Base-by-base conservation (phyloP, 139 green algal species). In the Pseudopediastrum boryanum region DNA sequence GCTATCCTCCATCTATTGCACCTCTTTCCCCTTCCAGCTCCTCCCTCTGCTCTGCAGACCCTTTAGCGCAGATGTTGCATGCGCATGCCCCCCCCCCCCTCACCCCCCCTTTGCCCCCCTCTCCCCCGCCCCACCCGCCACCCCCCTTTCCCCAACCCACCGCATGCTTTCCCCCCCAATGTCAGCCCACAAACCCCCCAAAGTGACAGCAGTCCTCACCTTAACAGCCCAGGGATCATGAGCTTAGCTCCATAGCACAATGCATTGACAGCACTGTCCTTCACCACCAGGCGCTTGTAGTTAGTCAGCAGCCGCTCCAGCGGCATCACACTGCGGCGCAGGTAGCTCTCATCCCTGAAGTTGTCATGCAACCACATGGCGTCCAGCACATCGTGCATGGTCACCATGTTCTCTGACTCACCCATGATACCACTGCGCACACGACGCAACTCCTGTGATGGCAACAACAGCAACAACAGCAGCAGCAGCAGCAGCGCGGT, bases 161-260 rank as follows among this genome's bases (percentile, higher is more conserved):
- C n/a, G n/a, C n/a, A n/a, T n/a, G n/a, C n/a, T n/a, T n/a, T n/a
- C n/a, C n/a, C n/a, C n/a, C n/a, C n/a, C n/a, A n/a, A n/a, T n/a
- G n/a, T n/a, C n/a, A n/a, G n/a, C n/a, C n/a, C n/a, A n/a, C n/a
- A n/a, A n/a, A n/a, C n/a, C n/a, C n/a, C n/a, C n/a, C n/a, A n/a
- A n/a, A n/a, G n/a, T n/a, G n/a, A n/a, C n/a, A n/a, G n/a, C n/a
- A n/a, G 76, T 71, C 94, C 93, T 73, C 90, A 98, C 52, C 94
- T 86, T 77, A 99, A 88, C 76, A 99, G 82, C 25, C 96, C 96
- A 0, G 95, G 90, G 51, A 99, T 91, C 96, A 99, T 99, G 62
- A 99, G 89, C 87, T 99, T 99, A 64, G 96, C 96, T 38, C 96
- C 96, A 74, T 99, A 99, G 92, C 96, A 99, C 75, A 99, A 90